Base-by-base conservation (phyloP, 805 yeast species). In the Nakazawaea ishiwadae region DNA sequence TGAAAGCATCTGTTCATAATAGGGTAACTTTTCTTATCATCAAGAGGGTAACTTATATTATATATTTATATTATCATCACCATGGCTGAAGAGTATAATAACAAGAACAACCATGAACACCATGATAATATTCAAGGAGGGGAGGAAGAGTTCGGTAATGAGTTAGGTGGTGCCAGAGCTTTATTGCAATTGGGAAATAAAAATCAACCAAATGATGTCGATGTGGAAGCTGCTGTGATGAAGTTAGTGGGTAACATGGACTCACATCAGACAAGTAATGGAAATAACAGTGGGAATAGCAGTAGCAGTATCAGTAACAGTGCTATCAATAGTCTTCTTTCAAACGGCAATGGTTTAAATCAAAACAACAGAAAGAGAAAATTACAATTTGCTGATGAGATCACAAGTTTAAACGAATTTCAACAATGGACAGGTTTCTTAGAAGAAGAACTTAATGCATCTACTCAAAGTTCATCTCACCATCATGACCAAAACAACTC, bases 191-290 rank as follows among this genome's bases (percentile, higher is more conserved):
- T 57, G 31, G 52, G 51, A 7, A 45, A 40, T 36, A 47, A 47
- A 38, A 39, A 16, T 21, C 46, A 41, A 35, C 44, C 44, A 16
- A 40, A 31, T 40, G 44, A 36, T 15, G 37, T 31, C 44, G 78
- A 76, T 11, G 93, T 83, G 3, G 93, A 83, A 52, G 93, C 84
- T 14, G 93, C 89, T 0, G 89, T 84, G 14, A 69, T 84, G 76
- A 71, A 75, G 42, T 75, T 76, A 50, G 91, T 83, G 11, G 87
- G 84, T 15, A 84, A 81, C 5, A 73, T 81, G 31, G 76, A 68
- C 14, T 16, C 29, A 6, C 47, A 39, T 40, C 48, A 49, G 26
- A 33, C 8, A 9, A 39, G 12, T 23, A 40, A 21, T 12, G 20
- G 16, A 4, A 20, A 14, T 15, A 29, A 27, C 9, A 19, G 23